These are phyloP conservation scores for Parietichytrium sp. DNA, from an alignment of 108 stramenopile species.

Conservation along the genomic window DNA sequence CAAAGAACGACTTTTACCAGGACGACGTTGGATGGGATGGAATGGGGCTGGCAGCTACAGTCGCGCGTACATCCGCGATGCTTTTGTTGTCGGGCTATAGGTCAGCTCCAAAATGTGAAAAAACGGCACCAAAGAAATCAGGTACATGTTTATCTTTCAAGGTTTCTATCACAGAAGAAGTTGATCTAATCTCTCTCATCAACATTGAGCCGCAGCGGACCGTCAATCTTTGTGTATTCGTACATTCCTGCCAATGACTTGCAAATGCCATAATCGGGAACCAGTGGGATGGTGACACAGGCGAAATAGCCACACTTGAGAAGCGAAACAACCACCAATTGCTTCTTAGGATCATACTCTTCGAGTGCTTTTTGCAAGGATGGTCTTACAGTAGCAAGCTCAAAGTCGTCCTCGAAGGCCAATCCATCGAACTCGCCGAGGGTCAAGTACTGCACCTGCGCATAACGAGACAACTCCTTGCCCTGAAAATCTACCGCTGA, in stretches of 20 bases:
- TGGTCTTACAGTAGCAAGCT: conserved; percentile 1
- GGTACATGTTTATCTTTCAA: too few relatives aligned
- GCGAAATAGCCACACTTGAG: conserved; percentile 5
- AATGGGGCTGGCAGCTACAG: too few relatives aligned
- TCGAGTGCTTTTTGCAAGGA: conserved; percentile 5
- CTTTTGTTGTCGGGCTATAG: too few relatives aligned
- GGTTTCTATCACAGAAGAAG: neutral
- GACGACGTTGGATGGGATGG: too few relatives aligned
- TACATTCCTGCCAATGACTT: conserved; percentile 24
- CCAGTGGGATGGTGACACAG: neutral
- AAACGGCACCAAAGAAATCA: too few relatives aligned
- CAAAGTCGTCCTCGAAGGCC: conserved; percentile 22
- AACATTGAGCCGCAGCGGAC: conserved; percentile 17
- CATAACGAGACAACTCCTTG: neutral
- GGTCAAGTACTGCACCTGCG: conserved; percentile 20
- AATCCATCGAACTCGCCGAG: conserved; percentile 17
- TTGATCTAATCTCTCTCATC: neutral
- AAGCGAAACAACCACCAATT: neutral
- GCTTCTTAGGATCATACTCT: neutral
- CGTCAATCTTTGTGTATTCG: conserved; percentile 5
- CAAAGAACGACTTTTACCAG: too few relatives aligned
- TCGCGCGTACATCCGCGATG: too few relatives aligned
- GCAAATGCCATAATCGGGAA: conserved; percentile 25
- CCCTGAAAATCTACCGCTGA: neutral
- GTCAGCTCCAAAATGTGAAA: too few relatives aligned